Base-by-base conservation (phyloP, 2,329 filamentous ascomycete species). In the Pseudopyrenochaeta lycopersici region DNA sequence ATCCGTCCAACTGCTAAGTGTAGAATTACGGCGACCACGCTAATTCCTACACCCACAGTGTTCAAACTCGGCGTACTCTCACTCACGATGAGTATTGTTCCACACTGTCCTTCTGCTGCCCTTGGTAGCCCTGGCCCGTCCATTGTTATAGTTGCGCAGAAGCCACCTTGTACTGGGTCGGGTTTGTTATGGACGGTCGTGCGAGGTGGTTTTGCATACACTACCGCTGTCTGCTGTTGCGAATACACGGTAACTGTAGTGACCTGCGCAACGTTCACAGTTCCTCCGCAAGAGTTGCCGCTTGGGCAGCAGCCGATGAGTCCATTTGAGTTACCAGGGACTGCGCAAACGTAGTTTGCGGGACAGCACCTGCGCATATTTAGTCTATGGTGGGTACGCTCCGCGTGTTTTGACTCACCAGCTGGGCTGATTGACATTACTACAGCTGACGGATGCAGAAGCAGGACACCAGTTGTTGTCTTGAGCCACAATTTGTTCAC, bases 381-480 rank as follows among this genome's bases (percentile, higher is more conserved):
- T 17, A 55, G 36, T 35, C 20, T 18, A 27, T 23, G 18, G 21
- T 10, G 11, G 11, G 23, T 9, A 21, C 2, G 36, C 18, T 39
- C n/a, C 14, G n/a, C 7, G 2, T 23, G 10, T 3, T 47, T n/a
- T 42, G 18, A 52, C 76, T 58, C 61, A 81, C 80, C 77, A 82
- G 47, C 76, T 74, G 6, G 76, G 70, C 38, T 77, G 70, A 30
- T 72, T 65, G 42, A 81, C 77, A 27, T 67, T 73, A 39, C 70
- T 73, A 60, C 80, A 82, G 60, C 75, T 78, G 49, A 76, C 57
- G 2, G 71, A 71, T n/a, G 73, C 73, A 3, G 64, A 65, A 9
- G 62, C 61, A 20, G 74, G 74, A 52, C 74, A 77, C 46, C 62
- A 59, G 44, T 74, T 72, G 15, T 64, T 48, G n/a, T 56, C 58